A percentile compares a stretch with the other conserved stretches of the same genome.
phyloP scores from a whole-genome alignment of 208 protist genomes.

The Histomonas meleagridis region DNA sequence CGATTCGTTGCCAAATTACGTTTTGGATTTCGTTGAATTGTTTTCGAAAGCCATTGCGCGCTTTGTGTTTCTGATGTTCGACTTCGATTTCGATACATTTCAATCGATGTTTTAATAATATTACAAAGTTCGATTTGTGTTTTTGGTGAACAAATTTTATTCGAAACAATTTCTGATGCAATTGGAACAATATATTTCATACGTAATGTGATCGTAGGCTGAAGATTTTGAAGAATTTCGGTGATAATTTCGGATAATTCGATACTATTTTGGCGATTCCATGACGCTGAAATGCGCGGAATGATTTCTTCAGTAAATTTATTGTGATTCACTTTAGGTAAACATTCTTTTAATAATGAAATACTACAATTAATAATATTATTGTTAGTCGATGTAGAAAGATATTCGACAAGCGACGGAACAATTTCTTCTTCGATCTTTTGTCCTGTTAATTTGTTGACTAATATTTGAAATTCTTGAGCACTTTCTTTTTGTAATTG shows the following conservation, averaged over 20 bases:
- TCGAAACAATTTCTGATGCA: not conserved
- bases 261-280: not conserved
- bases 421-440: not conserved
- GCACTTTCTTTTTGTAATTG: not conserved
- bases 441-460: not conserved
- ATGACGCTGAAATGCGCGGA: not conserved
- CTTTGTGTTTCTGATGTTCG: too few species aligned
- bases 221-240: not conserved
- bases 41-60: too few species aligned
- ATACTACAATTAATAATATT: not conserved
- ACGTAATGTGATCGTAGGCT: not conserved
- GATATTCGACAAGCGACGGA: not conserved
- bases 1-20: too few species aligned
- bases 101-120: too few species aligned
- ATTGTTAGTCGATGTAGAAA: not conserved
- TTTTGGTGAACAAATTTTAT: not conserved
- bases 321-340: not conserved
- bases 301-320: not conserved
- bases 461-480: not conserved
- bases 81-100: too few species aligned
- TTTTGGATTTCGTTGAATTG: too few species aligned
- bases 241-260: not conserved
- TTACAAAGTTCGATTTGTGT: not conserved
- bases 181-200: not conserved
- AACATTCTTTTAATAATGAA: not conserved